Evolutionary conservation across 495 filamentous ascomycete species (phyloP), one percentile per base, ranked within the genome.

Genomic region (Aspergillus campestris): DNA sequence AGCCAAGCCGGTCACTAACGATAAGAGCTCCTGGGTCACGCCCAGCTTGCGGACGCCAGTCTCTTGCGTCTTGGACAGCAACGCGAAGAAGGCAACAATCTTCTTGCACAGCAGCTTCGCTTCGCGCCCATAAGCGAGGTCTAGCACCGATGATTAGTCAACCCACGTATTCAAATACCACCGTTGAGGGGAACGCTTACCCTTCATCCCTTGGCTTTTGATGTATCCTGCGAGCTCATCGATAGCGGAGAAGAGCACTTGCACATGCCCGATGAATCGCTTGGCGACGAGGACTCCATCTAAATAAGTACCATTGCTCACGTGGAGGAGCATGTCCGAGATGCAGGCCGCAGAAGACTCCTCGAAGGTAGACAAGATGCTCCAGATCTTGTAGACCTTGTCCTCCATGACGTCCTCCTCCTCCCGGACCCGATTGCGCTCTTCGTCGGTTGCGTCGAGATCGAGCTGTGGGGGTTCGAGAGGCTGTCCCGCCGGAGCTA

Each of bases 21-120:
- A 91, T 10, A 99, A 71, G 15, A 99, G 75, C 59, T 97, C 94
- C 64, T 99, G 94, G 10, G 94, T 99, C 30, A 99, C 94, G 33
- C 94, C 94, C 8, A 96, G 78, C 58, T 95, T 76, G 35, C 86
- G 73, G 31, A 87, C 81, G 7, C 87, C 88, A 10, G 83, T 88
- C 52, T 95, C 89, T 63, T 96, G 90, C 2, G 88, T 91, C 56
- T 94, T 94, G 3, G 91, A 89, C 5, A 99, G 72, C 29, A 99
- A 68, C 8, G 86, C 84, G 62, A 99, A 99, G 71, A 99, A 99
- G 12, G 92, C 86, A 24, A 99, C 92, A 42, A 99, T 94, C 66
- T 99, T 99, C 65, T 99, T 99, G 73, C 94, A 99, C 9, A 99
- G 81, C 29, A 99, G 74, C 66, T 97, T 99, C 14, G 94, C 85